Conservation (phyloP, 1,284 basidiomycete species). For the Cutaneotrichosporon arboriforme region DNA sequence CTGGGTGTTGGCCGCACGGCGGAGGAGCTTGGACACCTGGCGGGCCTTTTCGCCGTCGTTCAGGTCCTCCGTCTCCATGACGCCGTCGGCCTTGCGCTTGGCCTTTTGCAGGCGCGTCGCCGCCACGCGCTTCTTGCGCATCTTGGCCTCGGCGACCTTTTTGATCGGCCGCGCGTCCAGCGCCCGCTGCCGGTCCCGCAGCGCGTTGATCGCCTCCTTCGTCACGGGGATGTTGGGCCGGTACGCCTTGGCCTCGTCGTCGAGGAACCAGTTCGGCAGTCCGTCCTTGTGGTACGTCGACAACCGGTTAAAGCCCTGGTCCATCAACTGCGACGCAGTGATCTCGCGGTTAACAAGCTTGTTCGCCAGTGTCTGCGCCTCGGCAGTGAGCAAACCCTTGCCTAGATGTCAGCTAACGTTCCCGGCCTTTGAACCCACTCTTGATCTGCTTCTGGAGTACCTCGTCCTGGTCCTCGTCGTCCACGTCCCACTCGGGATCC, state of each 20-base stretch:
- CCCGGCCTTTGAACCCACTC: slow-evolving; percentile 52
- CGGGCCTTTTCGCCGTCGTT: slow-evolving; percentile 91
- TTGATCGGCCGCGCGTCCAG: slow-evolving; percentile 97
- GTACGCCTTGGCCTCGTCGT: slow-evolving; percentile 91
- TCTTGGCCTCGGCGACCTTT: slow-evolving; percentile 98
- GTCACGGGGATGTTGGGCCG: slow-evolving; percentile 93
- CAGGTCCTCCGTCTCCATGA: slow-evolving; percentile 83
- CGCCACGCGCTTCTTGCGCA: slow-evolving; percentile 90
- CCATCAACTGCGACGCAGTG: slow-evolving; percentile 82
- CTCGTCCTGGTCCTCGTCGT: slow-evolving; percentile 72
- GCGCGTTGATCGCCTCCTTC: slow-evolving; percentile 83
- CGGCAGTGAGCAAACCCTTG: slow-evolving; percentile 79
- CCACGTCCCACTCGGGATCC: slow-evolving; percentile 70
- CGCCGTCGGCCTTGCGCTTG: slow-evolving; percentile 92
- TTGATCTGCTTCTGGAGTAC: slow-evolving; percentile 64
- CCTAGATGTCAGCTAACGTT: slow-evolving; percentile 52
- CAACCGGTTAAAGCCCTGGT: slow-evolving; percentile 93
- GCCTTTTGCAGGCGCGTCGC: slow-evolving; percentile 81
- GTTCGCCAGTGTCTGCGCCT: slow-evolving; percentile 88
- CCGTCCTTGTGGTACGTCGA: slow-evolving; percentile 86
- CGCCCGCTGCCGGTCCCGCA: slow-evolving; percentile 85
- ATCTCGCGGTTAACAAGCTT: slow-evolving; percentile 86
- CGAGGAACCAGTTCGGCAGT: slow-evolving; percentile 93
- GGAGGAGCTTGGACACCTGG: slow-evolving; percentile 87
- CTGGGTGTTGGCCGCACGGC: slow-evolving; percentile 61